Evolutionary conservation across 208 protist species (phyloP), one percentile per base, ranked within the genome.

Genomic region (Trypanosoma avium): DNA sequence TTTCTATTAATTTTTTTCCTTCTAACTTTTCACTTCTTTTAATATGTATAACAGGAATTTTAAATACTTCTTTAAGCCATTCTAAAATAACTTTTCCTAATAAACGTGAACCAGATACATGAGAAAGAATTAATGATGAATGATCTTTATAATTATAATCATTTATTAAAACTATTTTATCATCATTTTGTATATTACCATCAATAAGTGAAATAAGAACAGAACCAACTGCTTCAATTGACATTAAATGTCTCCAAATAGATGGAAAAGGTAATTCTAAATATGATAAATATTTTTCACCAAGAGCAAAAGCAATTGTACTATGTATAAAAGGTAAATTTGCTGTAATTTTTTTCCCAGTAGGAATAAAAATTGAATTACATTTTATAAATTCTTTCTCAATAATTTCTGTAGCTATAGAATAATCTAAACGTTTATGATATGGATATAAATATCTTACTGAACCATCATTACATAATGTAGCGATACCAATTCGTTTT

Each of bases 201-300:
- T n/a, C 61, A 22, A 84, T 27, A n/a, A 85, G 17, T 7, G 81
- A 80, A 42, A 86, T 26, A 8, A 92, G 40, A 33, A 85, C 61
- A 15, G 84, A 89, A 21, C 73, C 79, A 46, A 71, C 70, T 5
- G 73, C 64, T 45, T 88, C 81, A 9, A 92, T 67, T 0, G 82
- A 67, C n/a, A 38, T 53, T 4, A 56, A 45, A 40, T 90, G 82
- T 4, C 88, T 75, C 77, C 81, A 94, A 15, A 90, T 77, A 17
- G 79, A 75, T 27, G 63, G 53, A 4, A 26, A 38, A 15, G 53
- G 35, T 15, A 29, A 17, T 26, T 66, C 48, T 32, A 66, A 15
- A 0, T 49, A 15, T 27, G 64, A 52, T 53, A 79, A 40, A 13
- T 69, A 12, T 32, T 70, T 64, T 9, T 17, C 36, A 5, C 32